Conservation (phyloP, 2,329 filamentous ascomycete species). For the Plectosphaerella plurivora region DNA sequence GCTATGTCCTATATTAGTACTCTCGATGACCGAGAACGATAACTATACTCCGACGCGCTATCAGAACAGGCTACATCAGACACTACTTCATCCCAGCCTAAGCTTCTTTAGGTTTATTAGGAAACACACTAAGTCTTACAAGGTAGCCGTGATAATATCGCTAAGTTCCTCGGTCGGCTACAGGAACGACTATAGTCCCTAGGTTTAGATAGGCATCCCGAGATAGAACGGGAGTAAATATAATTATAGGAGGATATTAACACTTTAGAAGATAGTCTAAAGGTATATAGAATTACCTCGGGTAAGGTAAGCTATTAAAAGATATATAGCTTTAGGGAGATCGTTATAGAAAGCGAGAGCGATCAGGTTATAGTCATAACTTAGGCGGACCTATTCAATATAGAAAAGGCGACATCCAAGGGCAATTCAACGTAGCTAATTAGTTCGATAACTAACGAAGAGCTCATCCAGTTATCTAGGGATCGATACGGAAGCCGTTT, state of each 20-base stretch:
- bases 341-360: constrained; percentile 28
- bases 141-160: constrained; percentile 24
- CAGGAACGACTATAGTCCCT: constrained; percentile 23
- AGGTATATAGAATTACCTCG: constrained; percentile 29
- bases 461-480: constrained; percentile 10
- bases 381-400: constrained; percentile 34
- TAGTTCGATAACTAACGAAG: constrained; percentile 26
- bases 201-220: constrained; percentile 14
- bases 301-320: constrained; percentile 23
- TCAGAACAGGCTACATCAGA: constrained; percentile 11
- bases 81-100: neutral
- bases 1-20: constrained; percentile 28
- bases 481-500: constrained; percentile 16
- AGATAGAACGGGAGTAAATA: constrained; percentile 17
- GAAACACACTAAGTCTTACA: constrained; percentile 22
- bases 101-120: neutral
- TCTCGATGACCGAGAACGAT: constrained; percentile 20
- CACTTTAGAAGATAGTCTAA: constrained; percentile 28
- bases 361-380: constrained; percentile 36
- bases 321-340: constrained; percentile 28
- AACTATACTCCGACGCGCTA: neutral
- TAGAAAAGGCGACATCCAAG: constrained; percentile 28
- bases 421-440: constrained; percentile 27
- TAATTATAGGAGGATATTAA: constrained; percentile 27
- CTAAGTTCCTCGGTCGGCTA: constrained; percentile 24